phyloP scores from a whole-genome alignment of 2,329 filamentous ascomycete genomes.

The Aspergillus hortae region DNA sequence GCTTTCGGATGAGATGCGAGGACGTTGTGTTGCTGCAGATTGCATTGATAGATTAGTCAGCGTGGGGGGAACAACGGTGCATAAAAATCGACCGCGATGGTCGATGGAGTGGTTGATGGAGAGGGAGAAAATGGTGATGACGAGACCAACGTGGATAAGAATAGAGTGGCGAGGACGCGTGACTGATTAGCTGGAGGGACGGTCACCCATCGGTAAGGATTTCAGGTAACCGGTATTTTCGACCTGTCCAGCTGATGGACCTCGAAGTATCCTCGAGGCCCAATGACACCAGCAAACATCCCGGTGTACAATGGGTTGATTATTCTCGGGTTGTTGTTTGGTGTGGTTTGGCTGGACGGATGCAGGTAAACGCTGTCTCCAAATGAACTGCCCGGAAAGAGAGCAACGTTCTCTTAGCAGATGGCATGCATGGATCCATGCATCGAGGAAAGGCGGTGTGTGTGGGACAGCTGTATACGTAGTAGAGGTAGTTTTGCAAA shows the following conservation, averaged over 20 bases:
- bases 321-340: background rate
- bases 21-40: background rate
- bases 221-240: slow-evolving; percentile 1
- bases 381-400: background rate
- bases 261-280: background rate
- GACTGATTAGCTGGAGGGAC: background rate
- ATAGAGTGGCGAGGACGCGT: slow-evolving; percentile 11
- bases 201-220: no score
- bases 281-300: no score
- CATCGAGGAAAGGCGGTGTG: slow-evolving; percentile 14
- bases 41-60: background rate
- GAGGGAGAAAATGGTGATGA: background rate
- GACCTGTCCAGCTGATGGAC: slow-evolving; percentile 23
- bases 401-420: background rate
- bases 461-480: background rate
- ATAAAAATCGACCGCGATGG: background rate
- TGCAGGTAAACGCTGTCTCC: background rate
- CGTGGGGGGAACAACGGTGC: background rate
- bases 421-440: slow-evolving; percentile 7
- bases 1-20: background rate
- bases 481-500: no score
- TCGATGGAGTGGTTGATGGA: background rate
- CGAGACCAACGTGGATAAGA: slow-evolving; percentile 1
- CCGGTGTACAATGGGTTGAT: background rate
- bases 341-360: slow-evolving; percentile 2